Evolutionary conservation across 495 filamentous ascomycete genomes (phyloP).

Genomic region (Lasiosphaeris hirsuta): DNA sequence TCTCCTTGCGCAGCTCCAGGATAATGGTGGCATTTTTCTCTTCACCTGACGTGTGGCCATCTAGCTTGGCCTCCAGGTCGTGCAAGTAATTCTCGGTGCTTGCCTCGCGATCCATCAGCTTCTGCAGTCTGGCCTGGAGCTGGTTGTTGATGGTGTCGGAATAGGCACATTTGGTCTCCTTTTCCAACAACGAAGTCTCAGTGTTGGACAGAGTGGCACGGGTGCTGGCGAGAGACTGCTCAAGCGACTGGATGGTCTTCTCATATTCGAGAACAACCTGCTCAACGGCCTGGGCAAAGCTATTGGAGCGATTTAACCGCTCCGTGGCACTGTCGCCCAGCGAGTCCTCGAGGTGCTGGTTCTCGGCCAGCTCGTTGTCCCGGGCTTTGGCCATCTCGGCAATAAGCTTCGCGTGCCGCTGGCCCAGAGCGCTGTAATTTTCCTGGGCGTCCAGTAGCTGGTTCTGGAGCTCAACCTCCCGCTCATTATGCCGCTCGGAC

Average conservation of each 20-base stretch:
- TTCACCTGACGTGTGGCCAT: constrained; percentile 85
- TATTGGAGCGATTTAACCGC: constrained; percentile 86
- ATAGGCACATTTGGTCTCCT: constrained; percentile 88
- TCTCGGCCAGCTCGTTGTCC: constrained; percentile 56
- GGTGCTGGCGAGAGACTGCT: constrained; percentile 88
- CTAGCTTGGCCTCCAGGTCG: constrained; percentile 83
- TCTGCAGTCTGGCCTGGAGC: constrained; percentile 81
- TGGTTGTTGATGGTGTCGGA: constrained; percentile 88
- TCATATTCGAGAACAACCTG: constrained; percentile 97
- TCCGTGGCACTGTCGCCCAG: constrained; percentile 79
- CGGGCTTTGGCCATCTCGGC: constrained; percentile 87
- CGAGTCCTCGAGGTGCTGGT: constrained; percentile 49
- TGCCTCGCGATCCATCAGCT: constrained; percentile 81
- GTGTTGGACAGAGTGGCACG: constrained; percentile 76
- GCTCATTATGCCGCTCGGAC: constrained; percentile 75
- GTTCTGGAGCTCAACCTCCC: constrained; percentile 89
- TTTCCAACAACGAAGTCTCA: constrained; percentile 84
- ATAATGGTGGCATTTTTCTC: constrained; percentile 86
- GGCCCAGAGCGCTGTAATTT: constrained; percentile 85
- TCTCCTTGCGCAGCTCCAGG: constrained; percentile 84
- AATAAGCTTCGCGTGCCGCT: constrained; percentile 91
- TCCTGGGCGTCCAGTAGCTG: constrained; percentile 90
- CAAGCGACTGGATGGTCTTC: constrained; percentile 93
- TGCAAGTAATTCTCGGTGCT: constrained; percentile 89
- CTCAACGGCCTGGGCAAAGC: constrained; percentile 92